Evolutionary conservation across 2,329 filamentous ascomycete genomes (phyloP).

Genomic region (Fusarium tanahbumbuense): DNA sequence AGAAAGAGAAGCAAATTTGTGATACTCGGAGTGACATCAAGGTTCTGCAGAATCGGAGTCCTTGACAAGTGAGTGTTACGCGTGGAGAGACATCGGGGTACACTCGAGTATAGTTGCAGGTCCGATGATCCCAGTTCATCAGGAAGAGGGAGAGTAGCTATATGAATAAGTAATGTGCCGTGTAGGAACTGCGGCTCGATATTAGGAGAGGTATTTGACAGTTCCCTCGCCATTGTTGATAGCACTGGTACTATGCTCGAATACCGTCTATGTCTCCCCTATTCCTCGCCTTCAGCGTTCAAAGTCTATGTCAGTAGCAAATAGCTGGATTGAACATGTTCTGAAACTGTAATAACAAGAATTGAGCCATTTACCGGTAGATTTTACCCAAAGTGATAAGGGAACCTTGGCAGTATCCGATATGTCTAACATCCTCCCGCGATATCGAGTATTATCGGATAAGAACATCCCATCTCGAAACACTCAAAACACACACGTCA

Average conservation of each 20-base stretch:
- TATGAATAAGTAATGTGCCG: too few species aligned
- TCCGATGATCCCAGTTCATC: not conserved
- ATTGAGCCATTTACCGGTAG: not conserved
- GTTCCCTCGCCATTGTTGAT: not conserved
- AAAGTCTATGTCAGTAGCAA: not conserved
- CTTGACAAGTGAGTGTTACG: conserved; percentile 14
- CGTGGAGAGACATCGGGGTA: conserved; percentile 7
- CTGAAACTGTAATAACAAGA: not conserved
- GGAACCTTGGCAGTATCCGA: conserved; percentile 8
- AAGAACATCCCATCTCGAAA: not conserved
- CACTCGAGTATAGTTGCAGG: conserved; percentile 4
- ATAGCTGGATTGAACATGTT: not conserved
- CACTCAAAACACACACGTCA: not conserved
- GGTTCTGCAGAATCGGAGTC: conserved; percentile 17
- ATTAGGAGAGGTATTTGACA: not conserved
- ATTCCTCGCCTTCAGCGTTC: not conserved
- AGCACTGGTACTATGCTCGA: not conserved
- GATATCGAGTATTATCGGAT: conserved; percentile 4
- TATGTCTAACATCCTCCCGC: conserved; percentile 7
- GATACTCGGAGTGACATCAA: not conserved
- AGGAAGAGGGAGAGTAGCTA: not conserved
- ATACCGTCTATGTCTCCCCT: not conserved
- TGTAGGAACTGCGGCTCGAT: not conserved
- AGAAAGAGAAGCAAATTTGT: not conserved
- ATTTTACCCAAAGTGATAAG: not conserved